Percentiles rank a stretch among this genome's conserved stretches.
Conservation (phyloP, 2,329 filamentous ascomycete species). For the Ceratocystis papillata region DNA sequence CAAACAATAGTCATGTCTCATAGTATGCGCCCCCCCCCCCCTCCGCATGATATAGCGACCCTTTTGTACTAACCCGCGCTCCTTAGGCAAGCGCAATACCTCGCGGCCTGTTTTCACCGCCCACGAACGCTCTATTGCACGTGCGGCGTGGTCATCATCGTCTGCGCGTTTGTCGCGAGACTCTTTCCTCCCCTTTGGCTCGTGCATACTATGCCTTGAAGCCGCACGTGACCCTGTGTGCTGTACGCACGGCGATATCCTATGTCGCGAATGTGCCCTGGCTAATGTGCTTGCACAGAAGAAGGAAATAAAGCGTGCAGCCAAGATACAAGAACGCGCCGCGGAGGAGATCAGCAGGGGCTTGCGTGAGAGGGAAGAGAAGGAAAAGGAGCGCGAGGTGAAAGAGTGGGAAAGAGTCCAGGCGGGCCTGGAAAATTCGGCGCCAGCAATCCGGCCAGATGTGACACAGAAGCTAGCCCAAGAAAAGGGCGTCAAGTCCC, state of each 20-base stretch:
- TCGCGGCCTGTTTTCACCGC: slow-evolving; percentile 88
- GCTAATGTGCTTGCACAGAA: slow-evolving; percentile 83
- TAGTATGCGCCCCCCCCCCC: slow-evolving; percentile 34
- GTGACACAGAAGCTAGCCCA: slow-evolving; percentile 28
- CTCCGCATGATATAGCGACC: background rate
- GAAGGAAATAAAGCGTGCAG: slow-evolving; percentile 76
- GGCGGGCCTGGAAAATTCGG: slow-evolving; percentile 47
- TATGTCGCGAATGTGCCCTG: slow-evolving; percentile 90
- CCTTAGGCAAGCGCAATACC: slow-evolving; percentile 70
- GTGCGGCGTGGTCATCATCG: slow-evolving; percentile 68
- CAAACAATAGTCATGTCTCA: slow-evolving; percentile 36
- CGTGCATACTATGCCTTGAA: slow-evolving; percentile 77
- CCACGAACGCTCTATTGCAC: slow-evolving; percentile 74
- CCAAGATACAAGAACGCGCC: slow-evolving; percentile 46
- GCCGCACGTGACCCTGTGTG: slow-evolving; percentile 72
- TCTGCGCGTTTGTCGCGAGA: slow-evolving; percentile 79
- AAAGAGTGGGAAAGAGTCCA: slow-evolving; percentile 77
- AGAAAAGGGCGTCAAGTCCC: background rate
- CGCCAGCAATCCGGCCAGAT: background rate
- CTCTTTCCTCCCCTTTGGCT: slow-evolving; percentile 83
- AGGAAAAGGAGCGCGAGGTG: slow-evolving; percentile 50
- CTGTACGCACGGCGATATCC: slow-evolving; percentile 76
- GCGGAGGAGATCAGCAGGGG: slow-evolving; percentile 36
- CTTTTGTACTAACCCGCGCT: background rate
- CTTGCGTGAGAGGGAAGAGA: slow-evolving; percentile 42